These are phyloP conservation scores for Cryptomeria japonica DNA, from an alignment of 75 land plant genomes.

Conservation along the genomic window DNA sequence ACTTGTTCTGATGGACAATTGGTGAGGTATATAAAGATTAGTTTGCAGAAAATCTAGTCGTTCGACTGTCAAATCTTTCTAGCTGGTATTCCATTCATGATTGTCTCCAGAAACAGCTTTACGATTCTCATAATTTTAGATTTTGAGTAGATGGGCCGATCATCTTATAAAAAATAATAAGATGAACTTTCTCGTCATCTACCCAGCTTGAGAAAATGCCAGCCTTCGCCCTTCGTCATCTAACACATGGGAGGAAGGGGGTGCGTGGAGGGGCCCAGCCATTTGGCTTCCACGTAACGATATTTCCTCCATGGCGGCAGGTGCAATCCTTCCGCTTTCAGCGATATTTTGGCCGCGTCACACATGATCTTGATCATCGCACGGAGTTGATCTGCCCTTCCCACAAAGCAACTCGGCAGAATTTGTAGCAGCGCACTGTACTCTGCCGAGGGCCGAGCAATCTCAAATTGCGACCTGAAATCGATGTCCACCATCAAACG, in stretches of 20 bases:
- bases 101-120: too few relatives aligned
- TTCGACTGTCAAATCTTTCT: too few relatives aligned
- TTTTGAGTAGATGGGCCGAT: too few relatives aligned
- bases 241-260: conserved; percentile 23
- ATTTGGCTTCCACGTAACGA: conserved; percentile 68
- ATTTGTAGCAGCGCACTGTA: conserved; percentile 32
- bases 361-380: conserved; percentile 48
- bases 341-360: conserved; percentile 53
- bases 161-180: too few relatives aligned
- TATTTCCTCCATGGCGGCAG: conserved; percentile 86
- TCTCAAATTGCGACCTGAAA: conserved; percentile 65
- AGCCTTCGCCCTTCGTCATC: too few relatives aligned
- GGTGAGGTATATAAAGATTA: too few relatives aligned
- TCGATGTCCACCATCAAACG: conserved; percentile 70
- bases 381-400: conserved; percentile 49
- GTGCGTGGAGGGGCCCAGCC: conserved; percentile 72
- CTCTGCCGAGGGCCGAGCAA: conserved; percentile 61
- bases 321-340: conserved; percentile 47
- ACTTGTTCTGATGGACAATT: too few relatives aligned
- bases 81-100: too few relatives aligned
- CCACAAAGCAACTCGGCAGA: conserved; percentile 54
- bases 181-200: too few relatives aligned
- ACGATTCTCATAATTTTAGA: too few relatives aligned
- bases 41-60: too few relatives aligned
- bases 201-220: too few relatives aligned